Conservation (phyloP, 208 protist species). For the Acanthamoeba culbertsoni region DNA sequence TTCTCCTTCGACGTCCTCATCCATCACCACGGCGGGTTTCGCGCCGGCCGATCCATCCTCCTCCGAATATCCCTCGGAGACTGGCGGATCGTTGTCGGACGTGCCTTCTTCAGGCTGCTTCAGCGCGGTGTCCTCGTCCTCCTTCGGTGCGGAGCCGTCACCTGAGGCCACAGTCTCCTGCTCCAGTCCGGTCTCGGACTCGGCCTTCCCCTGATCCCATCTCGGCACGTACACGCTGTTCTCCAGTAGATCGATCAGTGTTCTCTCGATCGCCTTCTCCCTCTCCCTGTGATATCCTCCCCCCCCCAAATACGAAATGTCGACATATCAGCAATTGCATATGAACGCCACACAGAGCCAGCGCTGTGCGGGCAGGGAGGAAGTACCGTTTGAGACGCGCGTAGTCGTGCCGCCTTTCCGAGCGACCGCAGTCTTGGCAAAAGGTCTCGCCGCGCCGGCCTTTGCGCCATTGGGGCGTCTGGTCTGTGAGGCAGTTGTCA, state of each 20-base stretch:
- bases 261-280: background rate
- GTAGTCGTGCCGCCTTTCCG: conserved; percentile 19
- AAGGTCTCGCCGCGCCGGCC: conserved; percentile 50
- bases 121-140: no score
- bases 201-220: background rate
- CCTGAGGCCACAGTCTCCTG: no score
- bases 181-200: background rate
- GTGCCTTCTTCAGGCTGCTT: no score
- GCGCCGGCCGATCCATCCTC: no score
- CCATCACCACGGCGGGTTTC: no score
- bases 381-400: background rate
- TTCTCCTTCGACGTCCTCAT: no score
- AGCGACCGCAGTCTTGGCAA: conserved; percentile 14
- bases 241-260: background rate
- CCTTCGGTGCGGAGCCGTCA: no score
- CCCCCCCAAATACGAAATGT: no score
- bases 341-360: no score
- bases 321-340: no score
- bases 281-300: background rate
- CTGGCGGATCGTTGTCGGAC: no score
- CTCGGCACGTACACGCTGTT: background rate
- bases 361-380: background rate
- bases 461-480: conserved; percentile 46
- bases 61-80: no score
- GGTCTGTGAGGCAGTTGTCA: conserved; percentile 24